Conservation (phyloP, 2,329 filamentous ascomycete genomes). For the Fusarium sp. region DNA sequence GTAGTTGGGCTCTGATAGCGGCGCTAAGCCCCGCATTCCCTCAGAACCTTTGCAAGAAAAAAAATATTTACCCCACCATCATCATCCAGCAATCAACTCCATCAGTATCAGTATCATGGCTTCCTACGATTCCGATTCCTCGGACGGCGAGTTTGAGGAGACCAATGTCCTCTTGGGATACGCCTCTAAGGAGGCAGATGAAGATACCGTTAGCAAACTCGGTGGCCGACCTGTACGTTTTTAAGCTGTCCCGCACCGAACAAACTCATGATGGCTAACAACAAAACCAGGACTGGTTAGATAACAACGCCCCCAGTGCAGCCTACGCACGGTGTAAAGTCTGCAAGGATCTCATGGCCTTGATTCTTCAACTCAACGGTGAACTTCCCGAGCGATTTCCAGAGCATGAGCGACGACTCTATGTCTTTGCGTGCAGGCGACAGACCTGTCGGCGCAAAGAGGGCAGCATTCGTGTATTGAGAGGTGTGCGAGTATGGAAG, state of each 20-base stretch:
- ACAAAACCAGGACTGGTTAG: constrained; percentile 79
- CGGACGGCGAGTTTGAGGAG: constrained; percentile 76
- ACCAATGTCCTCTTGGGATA: constrained; percentile 94
- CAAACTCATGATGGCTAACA: constrained; percentile 33
- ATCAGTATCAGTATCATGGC: constrained; percentile 64
- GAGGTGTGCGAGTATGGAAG: constrained; percentile 71
- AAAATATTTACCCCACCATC: constrained; percentile 57
- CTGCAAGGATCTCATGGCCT: constrained; percentile 84
- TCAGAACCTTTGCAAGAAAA: constrained; percentile 45
- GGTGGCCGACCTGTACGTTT: constrained; percentile 84
- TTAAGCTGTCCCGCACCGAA: not conserved
- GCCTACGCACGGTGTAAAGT: constrained; percentile 85
- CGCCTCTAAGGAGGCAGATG: constrained; percentile 79
- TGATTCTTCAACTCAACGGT: constrained; percentile 90
- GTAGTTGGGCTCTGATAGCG: constrained; percentile 20
- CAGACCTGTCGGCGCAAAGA: constrained; percentile 84
- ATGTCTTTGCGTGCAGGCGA: constrained; percentile 83
- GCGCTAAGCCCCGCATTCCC: constrained; percentile 49
- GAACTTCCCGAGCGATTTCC: constrained; percentile 89
- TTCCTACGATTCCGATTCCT: constrained; percentile 88
- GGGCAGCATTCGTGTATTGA: constrained; percentile 81
- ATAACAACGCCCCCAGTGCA: constrained; percentile 77
- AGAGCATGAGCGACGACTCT: constrained; percentile 86
- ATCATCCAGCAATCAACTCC: constrained; percentile 32
- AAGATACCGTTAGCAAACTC: constrained; percentile 87